Evolutionary conservation across 169 alveolate genomes (phyloP), one percentile per base, ranked within the genome.

Genomic region (Eimeria tenella): DNA sequence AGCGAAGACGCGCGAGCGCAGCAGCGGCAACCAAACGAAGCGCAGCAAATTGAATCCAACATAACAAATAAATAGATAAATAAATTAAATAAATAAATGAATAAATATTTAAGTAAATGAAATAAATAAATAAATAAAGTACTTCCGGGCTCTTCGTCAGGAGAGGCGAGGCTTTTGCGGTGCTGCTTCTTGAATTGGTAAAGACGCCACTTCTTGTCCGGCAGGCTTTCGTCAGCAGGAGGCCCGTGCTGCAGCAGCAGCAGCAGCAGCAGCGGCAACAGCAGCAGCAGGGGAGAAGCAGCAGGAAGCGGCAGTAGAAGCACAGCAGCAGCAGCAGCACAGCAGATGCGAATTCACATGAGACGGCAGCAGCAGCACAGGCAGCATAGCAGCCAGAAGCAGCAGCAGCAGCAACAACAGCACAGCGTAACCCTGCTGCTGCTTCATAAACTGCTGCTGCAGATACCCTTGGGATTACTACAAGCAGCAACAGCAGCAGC

Each of bases 161-260:
- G 49, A 8, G 79, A 70, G 49, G 23, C 23, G 49, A 23, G 15
- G 31, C 49, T 17, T 70, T 70, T 70, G 49, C 49, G 13, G 23
- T 17, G 91, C 25, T 95, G 93, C 6, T 96, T 65, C 83, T 96
- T 97, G 96, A 98, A 97, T 83, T 97, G 96, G 87, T 96, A 98
- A 31, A 98, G 89, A 53, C 98, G 96, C 99, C 99, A 98, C 81
- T 94, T 96, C 83, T 96, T 92, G 60, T 68, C 65, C 31, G 99
- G 98, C 82, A 90, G 82, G 50, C 96, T 93, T 15, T 98, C 93
- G 19, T 97, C 99, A 49, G 97, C 89, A 5, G 99, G 98, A 68
- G 87, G 96, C 4, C 98, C 90, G 92, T 97, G 97, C 98, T 97
- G 95, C 58, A 10, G 52, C 60, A 9, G 58, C 84, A 31, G 84